Percentiles rank a stretch among this genome's conserved stretches.
Conservation (phyloP, 164 flowering plant genomes). For the Annona squamosa region DNA sequence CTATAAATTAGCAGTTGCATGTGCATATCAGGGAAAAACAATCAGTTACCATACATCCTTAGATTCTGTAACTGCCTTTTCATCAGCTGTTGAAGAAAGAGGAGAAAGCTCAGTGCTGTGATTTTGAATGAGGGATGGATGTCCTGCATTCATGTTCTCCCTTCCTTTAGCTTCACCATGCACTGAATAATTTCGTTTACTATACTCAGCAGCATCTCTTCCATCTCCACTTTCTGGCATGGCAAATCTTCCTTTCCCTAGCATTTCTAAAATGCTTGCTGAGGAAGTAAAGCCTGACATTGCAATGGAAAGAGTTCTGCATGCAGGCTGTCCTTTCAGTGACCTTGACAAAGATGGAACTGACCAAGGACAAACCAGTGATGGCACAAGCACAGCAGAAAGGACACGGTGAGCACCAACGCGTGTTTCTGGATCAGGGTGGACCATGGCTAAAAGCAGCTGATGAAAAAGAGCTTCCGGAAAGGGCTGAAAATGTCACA, state of each 20-base stretch:
- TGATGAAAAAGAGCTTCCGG: conserved; percentile 90
- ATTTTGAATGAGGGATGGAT: conserved; percentile 19
- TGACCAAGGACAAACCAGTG: conserved; percentile 27
- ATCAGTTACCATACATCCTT: conserved; percentile 24
- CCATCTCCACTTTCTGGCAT: conserved; percentile 17
- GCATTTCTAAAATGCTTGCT: conserved; percentile 14
- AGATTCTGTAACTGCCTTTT: conserved; percentile 13
- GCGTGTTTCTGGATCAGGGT: conserved; percentile 71
- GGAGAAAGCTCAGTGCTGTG: conserved; percentile 32
- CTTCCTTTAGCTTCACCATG: conserved; percentile 10
- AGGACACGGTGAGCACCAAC: conserved; percentile 66
- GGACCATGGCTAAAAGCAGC: conserved; percentile 71
- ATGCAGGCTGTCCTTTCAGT: conserved; percentile 7
- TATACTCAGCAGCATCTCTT: conserved; percentile 16
- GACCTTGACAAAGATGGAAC: conserved; percentile 5
- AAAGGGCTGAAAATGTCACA: conserved; percentile 50
- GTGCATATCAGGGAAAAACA: background rate
- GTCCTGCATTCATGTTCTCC: conserved; percentile 17
- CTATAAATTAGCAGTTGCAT: background rate
- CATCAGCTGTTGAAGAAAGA: conserved; percentile 23
- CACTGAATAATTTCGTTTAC: conserved; percentile 1
- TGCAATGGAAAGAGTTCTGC: conserved; percentile 20
- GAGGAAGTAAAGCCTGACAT: conserved; percentile 20
- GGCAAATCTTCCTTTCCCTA: conserved; percentile 21
- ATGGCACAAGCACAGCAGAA: conserved; percentile 67